Evolutionary conservation across 257 asterid species (phyloP), one percentile per base, ranked within the genome.

Genomic region (Plantago ovata): DNA sequence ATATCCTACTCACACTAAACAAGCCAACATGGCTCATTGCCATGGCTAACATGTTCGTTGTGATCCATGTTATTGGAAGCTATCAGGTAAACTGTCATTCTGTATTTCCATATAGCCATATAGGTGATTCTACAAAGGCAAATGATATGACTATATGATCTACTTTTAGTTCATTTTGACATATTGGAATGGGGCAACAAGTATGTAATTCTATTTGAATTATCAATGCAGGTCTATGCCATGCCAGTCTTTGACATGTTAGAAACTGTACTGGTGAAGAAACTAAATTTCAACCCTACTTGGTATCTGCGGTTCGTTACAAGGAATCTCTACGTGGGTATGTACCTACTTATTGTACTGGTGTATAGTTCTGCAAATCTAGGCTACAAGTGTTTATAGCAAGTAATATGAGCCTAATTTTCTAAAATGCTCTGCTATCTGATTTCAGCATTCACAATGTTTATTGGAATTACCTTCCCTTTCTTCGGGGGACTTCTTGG

Each of bases 211-310:
- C 47, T 41, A 39, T 32, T 38, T 36, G 32, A 15, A 53, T 63
- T 23, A 55, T 18, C 32, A 18, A 36, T 68, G 67, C 83, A 87
- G 95, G 83, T 86, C 40, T 86, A 89, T 22, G 95, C 97, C 8
- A 83, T 89, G 95, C 97, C 95, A 6, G 97, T 89, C 47, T 89
- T 89, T 64, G 97, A 89, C 84, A 89, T 86, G 97, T 61, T 86
- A 11, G 97, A 89, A 67, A 81, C 94, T 1, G 67, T 89, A 56
- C 91, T 89, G 3, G 85, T 79, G 16, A 86, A 78, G 89, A 86
- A 71, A 62, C 66, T 89, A n/a, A 67, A 60, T 24, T 83, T 86
- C 75, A 83, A 45, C 76, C 95, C 97, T 3, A 83, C 76, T 39
- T 80, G 91, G 94, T 67, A 63, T 10, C 69, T 86, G 48, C 80